A percentile compares a stretch with the other conserved stretches of the same genome.
These are phyloP conservation scores for Microstegium vimineum DNA, from an alignment of 176 grass and related monocot genomes.

Conservation along the genomic window DNA sequence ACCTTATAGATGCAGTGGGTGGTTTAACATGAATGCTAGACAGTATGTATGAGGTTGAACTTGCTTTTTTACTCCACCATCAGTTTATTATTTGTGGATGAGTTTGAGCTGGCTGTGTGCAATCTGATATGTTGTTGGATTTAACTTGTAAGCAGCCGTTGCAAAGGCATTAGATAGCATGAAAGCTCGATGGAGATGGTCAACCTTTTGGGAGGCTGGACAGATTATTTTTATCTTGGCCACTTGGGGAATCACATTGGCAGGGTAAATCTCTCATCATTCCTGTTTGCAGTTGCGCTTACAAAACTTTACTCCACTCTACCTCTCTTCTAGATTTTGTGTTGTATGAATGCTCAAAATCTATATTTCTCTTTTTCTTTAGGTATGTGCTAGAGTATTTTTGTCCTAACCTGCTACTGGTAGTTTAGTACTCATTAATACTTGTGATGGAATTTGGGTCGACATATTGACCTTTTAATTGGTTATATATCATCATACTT, in stretches of 20 bases:
- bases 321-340: not conserved
- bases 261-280: slow-evolving; percentile 50
- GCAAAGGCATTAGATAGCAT: slow-evolving; percentile 57
- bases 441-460: too few species aligned
- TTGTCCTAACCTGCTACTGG: not conserved
- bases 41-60: not conserved
- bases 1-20: not conserved
- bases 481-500: not conserved
- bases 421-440: too few species aligned
- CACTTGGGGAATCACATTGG: slow-evolving; percentile 84
- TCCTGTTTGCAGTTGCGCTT: not conserved
- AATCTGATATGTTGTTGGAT: slow-evolving; percentile 1
- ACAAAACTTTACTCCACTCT: not conserved
- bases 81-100: not conserved
- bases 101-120: not conserved
- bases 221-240: slow-evolving; percentile 77
- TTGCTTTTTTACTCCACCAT: not conserved
- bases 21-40: not conserved
- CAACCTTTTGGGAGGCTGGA: slow-evolving; percentile 88
- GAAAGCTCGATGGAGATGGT: slow-evolving; percentile 67
- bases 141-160: slow-evolving; percentile 47
- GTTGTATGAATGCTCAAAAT: not conserved
- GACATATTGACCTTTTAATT: not conserved
- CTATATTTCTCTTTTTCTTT: not conserved
- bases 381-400: not conserved